Evolutionary conservation across 805 yeast species (phyloP).

Genomic region (Millerozyma acaciae): DNA sequence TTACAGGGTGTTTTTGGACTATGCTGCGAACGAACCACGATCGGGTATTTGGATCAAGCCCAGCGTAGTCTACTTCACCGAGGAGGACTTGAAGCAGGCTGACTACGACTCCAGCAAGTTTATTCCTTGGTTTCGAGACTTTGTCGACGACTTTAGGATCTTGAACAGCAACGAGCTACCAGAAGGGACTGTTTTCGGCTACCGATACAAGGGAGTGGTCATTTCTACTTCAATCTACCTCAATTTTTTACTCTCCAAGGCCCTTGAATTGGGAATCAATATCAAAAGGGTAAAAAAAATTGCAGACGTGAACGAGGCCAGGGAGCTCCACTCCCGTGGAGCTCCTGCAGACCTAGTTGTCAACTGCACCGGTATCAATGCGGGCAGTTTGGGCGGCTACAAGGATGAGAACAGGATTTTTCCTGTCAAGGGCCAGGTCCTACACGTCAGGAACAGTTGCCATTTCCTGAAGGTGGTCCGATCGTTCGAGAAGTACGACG

Average conservation of each 20-base stretch:
- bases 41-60: slow-evolving; percentile 42
- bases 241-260: slow-evolving; percentile 45
- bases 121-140: slow-evolving; percentile 45
- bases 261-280: slow-evolving; percentile 44
- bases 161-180: slow-evolving; percentile 36
- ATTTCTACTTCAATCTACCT: slow-evolving; percentile 58
- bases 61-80: slow-evolving; percentile 15
- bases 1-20: slow-evolving; percentile 42
- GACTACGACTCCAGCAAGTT: slow-evolving; percentile 6
- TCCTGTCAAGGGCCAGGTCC: slow-evolving; percentile 61
- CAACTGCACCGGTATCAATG: slow-evolving; percentile 55
- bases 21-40: slow-evolving; percentile 45
- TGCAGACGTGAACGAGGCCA: slow-evolving; percentile 47
- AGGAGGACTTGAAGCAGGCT: slow-evolving; percentile 7
- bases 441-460: slow-evolving; percentile 46
- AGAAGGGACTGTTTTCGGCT: slow-evolving; percentile 42
- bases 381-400: slow-evolving; percentile 43
- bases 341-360: slow-evolving; percentile 47
- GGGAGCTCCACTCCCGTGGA: slow-evolving; percentile 34
- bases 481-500: slow-evolving; percentile 26
- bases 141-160: slow-evolving; percentile 37
- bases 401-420: slow-evolving; percentile 36
- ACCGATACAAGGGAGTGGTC: slow-evolving; percentile 50
- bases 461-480: slow-evolving; percentile 27
- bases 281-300: slow-evolving; percentile 40